These are phyloP conservation scores for Ustilago xerochloae DNA, from an alignment of 1,284 basidiomycete species.

Conservation along the genomic window DNA sequence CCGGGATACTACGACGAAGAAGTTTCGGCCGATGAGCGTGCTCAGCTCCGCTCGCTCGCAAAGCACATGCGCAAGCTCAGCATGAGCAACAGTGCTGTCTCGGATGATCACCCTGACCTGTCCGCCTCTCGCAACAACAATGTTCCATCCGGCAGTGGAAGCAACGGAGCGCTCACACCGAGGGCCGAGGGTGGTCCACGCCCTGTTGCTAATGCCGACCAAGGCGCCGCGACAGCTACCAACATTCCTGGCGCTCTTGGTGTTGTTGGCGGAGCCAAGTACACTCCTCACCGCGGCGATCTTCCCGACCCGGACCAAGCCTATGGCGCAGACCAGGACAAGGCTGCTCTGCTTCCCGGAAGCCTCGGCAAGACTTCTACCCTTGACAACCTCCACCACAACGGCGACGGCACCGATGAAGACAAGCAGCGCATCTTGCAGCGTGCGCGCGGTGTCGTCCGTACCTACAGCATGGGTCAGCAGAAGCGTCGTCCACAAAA, in stretches of 20 bases:
- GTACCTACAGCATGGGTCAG: constrained; percentile 65
- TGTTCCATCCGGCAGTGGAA: constrained; percentile 14
- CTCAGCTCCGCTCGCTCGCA: constrained; percentile 43
- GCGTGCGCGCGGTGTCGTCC: constrained; percentile 51
- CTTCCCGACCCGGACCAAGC: constrained; percentile 31
- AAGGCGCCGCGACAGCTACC: too few species aligned
- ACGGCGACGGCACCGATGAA: constrained; percentile 8
- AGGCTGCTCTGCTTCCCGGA: constrained; percentile 29
- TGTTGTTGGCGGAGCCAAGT: constrained; percentile 26
- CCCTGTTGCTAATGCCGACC: constrained; percentile 1
- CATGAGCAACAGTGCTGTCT: constrained; percentile 38
- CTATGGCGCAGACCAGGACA: constrained; percentile 48
- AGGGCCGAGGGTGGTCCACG: constrained; percentile 25
- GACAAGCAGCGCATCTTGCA: constrained; percentile 42
- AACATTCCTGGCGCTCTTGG: constrained; percentile 13
- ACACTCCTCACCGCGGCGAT: constrained; percentile 28
- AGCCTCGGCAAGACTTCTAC: constrained; percentile 28
- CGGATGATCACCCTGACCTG: constrained; percentile 28
- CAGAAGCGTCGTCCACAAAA: constrained; percentile 60
- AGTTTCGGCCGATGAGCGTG: constrained; percentile 18
- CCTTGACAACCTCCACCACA: constrained; percentile 6
- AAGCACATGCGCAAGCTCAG: constrained; percentile 51
- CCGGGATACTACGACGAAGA: constrained; percentile 42
- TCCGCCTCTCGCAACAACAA: constrained; percentile 8
- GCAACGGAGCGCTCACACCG: constrained; percentile 37